Conservation (phyloP, 1,284 basidiomycete species). For the Ceratobasidium sp. region DNA sequence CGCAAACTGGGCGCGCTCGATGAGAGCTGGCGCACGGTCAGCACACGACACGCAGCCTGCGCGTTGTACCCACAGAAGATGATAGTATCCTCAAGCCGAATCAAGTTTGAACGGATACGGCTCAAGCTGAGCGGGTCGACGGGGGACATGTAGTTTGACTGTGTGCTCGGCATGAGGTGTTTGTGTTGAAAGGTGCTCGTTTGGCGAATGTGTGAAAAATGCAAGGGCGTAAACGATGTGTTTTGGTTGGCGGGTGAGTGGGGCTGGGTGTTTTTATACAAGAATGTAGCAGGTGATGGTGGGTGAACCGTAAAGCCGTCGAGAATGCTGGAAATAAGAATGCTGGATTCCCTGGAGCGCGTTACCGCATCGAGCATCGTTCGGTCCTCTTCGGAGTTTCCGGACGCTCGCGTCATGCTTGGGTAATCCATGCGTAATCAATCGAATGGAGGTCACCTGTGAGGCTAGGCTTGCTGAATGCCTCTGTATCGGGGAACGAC, state of each 20-base stretch:
- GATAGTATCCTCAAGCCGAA: conserved; percentile 97
- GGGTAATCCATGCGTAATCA: conserved; percentile 29
- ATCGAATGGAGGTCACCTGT: conserved; percentile 21
- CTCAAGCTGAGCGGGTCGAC: conserved; percentile 87
- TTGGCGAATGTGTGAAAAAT: conserved; percentile 32
- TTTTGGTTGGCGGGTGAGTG: conserved; percentile 1
- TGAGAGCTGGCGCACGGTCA: conserved; percentile 66
- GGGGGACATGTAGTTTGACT: conserved; percentile 76
- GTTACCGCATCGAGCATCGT: conserved; percentile 2
- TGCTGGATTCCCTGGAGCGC: conserved; percentile 28
- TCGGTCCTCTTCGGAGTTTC: conserved; percentile 29
- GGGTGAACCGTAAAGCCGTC: conserved; percentile 37
- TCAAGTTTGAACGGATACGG: conserved; percentile 87
- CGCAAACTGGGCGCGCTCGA: conserved; percentile 97
- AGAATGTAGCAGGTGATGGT: conserved; percentile 23
- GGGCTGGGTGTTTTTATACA: conserved; percentile 15
- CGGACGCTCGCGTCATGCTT: conserved; percentile 3
- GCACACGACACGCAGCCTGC: background rate
- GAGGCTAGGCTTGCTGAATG: background rate
- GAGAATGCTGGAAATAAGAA: conserved; percentile 35
- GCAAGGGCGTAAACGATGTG: conserved; percentile 25
- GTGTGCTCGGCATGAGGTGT: conserved; percentile 41
- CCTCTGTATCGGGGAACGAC: background rate
- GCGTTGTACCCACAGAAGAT: conserved; percentile 75
- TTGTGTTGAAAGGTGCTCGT: conserved; percentile 1